These are phyloP conservation scores for Umbelopsis sp. DNA, from an alignment of 192 early-diverging fungal species.

Conservation along the genomic window DNA sequence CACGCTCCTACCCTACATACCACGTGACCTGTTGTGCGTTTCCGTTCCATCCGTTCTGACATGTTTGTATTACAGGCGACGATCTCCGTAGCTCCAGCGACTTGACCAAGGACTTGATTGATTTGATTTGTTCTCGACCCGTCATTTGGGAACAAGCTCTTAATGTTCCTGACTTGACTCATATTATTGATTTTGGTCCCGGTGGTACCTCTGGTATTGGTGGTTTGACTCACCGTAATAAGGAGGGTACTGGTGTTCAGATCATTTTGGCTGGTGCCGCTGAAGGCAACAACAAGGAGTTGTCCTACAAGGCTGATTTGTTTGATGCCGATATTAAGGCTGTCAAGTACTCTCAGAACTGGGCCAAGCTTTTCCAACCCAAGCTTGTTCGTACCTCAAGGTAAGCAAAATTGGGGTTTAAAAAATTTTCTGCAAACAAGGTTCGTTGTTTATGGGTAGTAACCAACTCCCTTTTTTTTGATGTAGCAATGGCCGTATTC, in stretches of 20 bases:
- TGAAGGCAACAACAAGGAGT: slow-evolving; percentile 61
- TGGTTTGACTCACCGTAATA: slow-evolving; percentile 79
- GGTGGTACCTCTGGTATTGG: slow-evolving; percentile 86
- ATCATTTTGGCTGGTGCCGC: slow-evolving; percentile 70
- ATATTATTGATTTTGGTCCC: slow-evolving; percentile 95
- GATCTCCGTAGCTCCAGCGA: slow-evolving; percentile 64
- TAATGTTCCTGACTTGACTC: slow-evolving; percentile 65
- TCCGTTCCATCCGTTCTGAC: slow-evolving; percentile 15
- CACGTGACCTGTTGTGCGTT: neutral
- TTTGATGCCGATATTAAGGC: slow-evolving; percentile 77
- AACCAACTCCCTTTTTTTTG: slow-evolving; percentile 20
- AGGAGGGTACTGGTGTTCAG: slow-evolving; percentile 82
- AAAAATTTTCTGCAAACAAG: neutral
- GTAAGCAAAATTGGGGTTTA: slow-evolving; percentile 20
- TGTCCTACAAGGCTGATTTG: slow-evolving; percentile 75
- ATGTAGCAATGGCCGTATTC: slow-evolving; percentile 63
- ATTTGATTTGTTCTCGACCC: slow-evolving; percentile 69
- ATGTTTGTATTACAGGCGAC: slow-evolving; percentile 45
- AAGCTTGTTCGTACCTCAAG: slow-evolving; percentile 70
- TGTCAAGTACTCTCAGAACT: slow-evolving; percentile 82
- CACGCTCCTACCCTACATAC: slow-evolving; percentile 7
- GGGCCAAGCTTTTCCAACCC: slow-evolving; percentile 85
- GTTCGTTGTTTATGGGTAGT: neutral
- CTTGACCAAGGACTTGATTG: slow-evolving; percentile 69
- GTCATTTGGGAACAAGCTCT: slow-evolving; percentile 79